Evolutionary conservation across 441 rosid genomes (phyloP).

Genomic region (Viola pubescens): DNA sequence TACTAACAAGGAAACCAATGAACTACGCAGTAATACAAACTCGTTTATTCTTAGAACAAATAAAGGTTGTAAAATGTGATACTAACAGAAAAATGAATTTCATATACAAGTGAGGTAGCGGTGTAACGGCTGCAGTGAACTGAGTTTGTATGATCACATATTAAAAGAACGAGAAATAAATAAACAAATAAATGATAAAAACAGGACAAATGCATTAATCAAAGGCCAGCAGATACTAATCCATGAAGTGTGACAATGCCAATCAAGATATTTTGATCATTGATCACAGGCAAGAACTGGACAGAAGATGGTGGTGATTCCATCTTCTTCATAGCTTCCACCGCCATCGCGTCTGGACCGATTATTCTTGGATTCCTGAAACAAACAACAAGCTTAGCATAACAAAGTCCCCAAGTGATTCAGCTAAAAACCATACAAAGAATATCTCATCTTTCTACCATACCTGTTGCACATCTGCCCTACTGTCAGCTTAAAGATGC

Average conservation of each 20-base stretch:
- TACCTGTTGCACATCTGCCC: conserved; percentile 97
- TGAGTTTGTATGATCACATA: neutral
- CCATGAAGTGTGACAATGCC: conserved; percentile 93
- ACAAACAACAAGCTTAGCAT: conserved; percentile 1
- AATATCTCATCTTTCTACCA: neutral
- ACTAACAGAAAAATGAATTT: too few relatives aligned
- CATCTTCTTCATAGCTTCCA: conserved; percentile 96
- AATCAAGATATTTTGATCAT: conserved; percentile 49
- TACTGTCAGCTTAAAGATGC: conserved; percentile 80
- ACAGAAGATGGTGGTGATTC: conserved; percentile 93
- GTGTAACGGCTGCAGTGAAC: too few relatives aligned
- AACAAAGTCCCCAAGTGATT: neutral
- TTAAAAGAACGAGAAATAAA: neutral
- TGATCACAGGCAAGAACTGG: conserved; percentile 75
- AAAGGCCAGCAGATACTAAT: conserved; percentile 83
- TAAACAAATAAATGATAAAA: neutral
- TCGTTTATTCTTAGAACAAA: too few relatives aligned
- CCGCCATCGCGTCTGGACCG: conserved; percentile 82
- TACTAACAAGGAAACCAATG: too few relatives aligned
- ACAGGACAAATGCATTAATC: conserved; percentile 13
- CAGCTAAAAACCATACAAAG: neutral
- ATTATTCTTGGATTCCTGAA: conserved; percentile 83
- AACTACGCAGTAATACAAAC: too few relatives aligned
- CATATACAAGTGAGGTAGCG: too few relatives aligned
- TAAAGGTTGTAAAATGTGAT: too few relatives aligned